Evolutionary conservation across 108 stramenopile genomes (phyloP), one percentile per base, ranked within the genome.

Genomic region (Schizochytrium sp.): DNA sequence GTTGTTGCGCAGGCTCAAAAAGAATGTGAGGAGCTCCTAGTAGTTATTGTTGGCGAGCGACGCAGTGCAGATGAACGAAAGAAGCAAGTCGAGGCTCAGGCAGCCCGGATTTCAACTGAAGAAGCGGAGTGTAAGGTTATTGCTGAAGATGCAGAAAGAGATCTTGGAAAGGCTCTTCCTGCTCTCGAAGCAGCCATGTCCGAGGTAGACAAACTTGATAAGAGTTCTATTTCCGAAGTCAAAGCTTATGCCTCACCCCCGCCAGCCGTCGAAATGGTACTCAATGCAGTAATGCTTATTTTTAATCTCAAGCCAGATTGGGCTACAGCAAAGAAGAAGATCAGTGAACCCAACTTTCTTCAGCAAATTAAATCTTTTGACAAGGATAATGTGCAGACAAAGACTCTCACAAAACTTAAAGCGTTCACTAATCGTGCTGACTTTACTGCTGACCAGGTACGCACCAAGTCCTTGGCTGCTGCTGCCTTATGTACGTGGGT

Each of bases 141-240:
- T 55, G 93, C 94, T 2, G 91, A 93, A 12, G 95, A 95, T 57
- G 95, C 95, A 0, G 91, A 94, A 45, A 90, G 90, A 4, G 95
- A 95, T 46, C 76, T 95, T 4, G 91, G 89, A 12, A 91, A 93
- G 17, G 95, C 95, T 17, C 49, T 95, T 88, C 95, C 95, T 2
- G 94, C 93, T 3, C 91, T 95, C 15, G 93, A 95, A 61, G 89
- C 89, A 72, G 95, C 95, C 13, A 93, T 95, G 95, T n/a, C 28
- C n/a, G 94, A 95, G 87, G 95, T 95, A 4, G 94, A 95, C 49
- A 94, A 95, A 92, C 92, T 95, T 1, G 94, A 94, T 72, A 94
- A 94, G 88, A 61, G 87, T 45, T 45, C 91, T 17, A 93, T 95
- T 56, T 89, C 93, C 3, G 95, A 95, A 89, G 93, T 95, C 10